Conservation (phyloP, 177 flowering plant species). For the Vitis hybrid region DNA sequence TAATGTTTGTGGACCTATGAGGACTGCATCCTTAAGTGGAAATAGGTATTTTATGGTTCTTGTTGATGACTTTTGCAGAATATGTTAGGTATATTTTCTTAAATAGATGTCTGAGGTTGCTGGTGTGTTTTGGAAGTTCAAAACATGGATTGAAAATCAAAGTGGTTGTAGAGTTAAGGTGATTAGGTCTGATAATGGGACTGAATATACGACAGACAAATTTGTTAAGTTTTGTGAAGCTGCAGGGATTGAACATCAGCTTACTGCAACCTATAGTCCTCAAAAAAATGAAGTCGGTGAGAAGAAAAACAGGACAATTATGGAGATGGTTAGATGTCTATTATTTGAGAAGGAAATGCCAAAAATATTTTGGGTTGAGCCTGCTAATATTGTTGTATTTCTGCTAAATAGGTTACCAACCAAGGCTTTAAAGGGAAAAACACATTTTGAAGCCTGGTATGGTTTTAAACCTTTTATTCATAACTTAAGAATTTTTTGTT, state of each 20-base stretch:
- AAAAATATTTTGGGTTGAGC: not conserved
- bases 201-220: no score
- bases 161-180: not conserved
- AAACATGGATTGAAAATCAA: not conserved
- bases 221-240: not conserved
- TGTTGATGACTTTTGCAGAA: no score
- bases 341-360: conserved; percentile 1
- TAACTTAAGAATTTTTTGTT: not conserved
- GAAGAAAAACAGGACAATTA: not conserved
- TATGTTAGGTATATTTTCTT: no score
- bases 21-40: no score
- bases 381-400: not conserved
- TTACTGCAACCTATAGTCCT: not conserved
- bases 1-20: no score
- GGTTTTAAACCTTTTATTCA: not conserved
- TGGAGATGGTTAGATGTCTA: not conserved
- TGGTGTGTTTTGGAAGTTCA: not conserved
- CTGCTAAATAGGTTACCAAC: conserved; percentile 7
- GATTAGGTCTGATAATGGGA: conserved; percentile 1
- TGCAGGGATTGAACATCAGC: not conserved
- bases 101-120: no score
- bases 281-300: not conserved
- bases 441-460: conserved; percentile 1
- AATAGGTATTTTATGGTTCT: no score
- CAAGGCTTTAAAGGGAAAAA: not conserved